A percentile compares a stretch with the other conserved stretches of the same genome.
Evolutionary conservation across 1,284 basidiomycete species (phyloP).

Genomic region (Malassezia japonica): DNA sequence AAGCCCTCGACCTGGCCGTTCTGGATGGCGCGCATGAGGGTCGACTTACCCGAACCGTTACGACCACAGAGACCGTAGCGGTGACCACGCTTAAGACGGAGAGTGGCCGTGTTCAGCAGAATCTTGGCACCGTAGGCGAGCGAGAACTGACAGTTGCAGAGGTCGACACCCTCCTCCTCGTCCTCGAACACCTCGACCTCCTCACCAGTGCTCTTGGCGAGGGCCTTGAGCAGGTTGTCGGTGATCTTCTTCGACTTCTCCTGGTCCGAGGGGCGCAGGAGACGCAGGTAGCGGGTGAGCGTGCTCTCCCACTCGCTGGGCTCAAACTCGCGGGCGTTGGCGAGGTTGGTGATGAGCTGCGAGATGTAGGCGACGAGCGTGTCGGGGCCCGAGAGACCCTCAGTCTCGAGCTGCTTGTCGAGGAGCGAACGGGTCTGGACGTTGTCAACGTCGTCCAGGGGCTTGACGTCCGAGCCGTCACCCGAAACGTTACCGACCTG

Average conservation of each 20-base stretch:
- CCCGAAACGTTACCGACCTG: slow-evolving; percentile 44
- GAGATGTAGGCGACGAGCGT: slow-evolving; percentile 38
- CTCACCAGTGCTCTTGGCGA: slow-evolving; percentile 45
- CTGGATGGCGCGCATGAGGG: slow-evolving; percentile 48
- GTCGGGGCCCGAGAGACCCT: slow-evolving; percentile 29
- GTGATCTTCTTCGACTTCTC: slow-evolving; percentile 36
- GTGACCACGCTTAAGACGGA: slow-evolving; percentile 49
- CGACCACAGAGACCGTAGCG: slow-evolving; percentile 49
- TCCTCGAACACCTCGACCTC: slow-evolving; percentile 47
- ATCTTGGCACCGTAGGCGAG: slow-evolving; percentile 50
- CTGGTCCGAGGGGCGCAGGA: slow-evolving; percentile 37
- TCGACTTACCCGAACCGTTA: slow-evolving; percentile 49
- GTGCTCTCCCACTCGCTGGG: slow-evolving; percentile 44
- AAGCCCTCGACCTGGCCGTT: slow-evolving; percentile 49
- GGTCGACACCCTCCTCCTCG: slow-evolving; percentile 49
- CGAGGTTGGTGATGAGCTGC: slow-evolving; percentile 42
- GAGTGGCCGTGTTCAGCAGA: slow-evolving; percentile 48
- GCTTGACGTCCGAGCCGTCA: slow-evolving; percentile 46
- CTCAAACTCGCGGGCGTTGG: slow-evolving; percentile 48
- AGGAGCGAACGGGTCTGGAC: slow-evolving; percentile 31
- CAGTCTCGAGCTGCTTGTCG: slow-evolving; percentile 32
- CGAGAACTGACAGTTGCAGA: slow-evolving; percentile 49
- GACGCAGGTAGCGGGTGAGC: slow-evolving; percentile 42
- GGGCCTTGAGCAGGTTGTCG: slow-evolving; percentile 31
- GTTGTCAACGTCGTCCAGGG: slow-evolving; percentile 41